Base-by-base conservation (phyloP, 768 basidiomycete species). In the Leccinum broughii region DNA sequence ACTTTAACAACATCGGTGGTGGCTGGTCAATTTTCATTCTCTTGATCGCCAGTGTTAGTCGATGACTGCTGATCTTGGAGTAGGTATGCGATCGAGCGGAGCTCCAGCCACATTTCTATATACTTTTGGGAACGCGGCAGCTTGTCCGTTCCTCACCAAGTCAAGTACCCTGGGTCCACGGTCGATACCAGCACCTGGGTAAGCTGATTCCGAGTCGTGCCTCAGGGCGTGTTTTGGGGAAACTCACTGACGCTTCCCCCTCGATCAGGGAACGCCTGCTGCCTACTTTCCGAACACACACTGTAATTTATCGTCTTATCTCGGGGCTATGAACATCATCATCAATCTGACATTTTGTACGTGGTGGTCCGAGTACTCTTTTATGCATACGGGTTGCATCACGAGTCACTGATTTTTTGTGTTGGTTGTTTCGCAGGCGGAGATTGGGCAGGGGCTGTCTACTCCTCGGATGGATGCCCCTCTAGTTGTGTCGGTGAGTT, bases 71-170 rank as follows among this genome's bases (percentile, higher is more conserved):
- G 13, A 56, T 44, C 8, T 39, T 9, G 22, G 3, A 57, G 13
- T 37, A 70, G 76, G 74, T 81, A 78, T 60, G 80, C 73, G 1
- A 34, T 76, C 26, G 71, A 76, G 54, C 66, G 74, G 26, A 69
- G 63, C 14, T 49, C 64, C 8, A 64, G 55, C 20, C 70, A 71
- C 51, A 72, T 81, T 28, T 71, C 73, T 32, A 62, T 77, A 34
- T 80, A 72, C 67, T 79, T 77, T 61, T 80, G 80, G 77, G 75
- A 74, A 32, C 67, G 80, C 28, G 67, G 70, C n/a, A 71, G 71
- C 51, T 20, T 70, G 1, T 64, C 63, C n/a, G 72, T 79, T n/a
- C 80, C 80, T 11, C 58, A 60, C 4, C 66, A 76, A 41, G 72
- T 81, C 35, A 60, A 17, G 49, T 51, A 57, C 52, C 71, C 68